These are phyloP conservation scores for Litsea cubeba DNA, from an alignment of 164 flowering plant genomes.

Conservation along the genomic window DNA sequence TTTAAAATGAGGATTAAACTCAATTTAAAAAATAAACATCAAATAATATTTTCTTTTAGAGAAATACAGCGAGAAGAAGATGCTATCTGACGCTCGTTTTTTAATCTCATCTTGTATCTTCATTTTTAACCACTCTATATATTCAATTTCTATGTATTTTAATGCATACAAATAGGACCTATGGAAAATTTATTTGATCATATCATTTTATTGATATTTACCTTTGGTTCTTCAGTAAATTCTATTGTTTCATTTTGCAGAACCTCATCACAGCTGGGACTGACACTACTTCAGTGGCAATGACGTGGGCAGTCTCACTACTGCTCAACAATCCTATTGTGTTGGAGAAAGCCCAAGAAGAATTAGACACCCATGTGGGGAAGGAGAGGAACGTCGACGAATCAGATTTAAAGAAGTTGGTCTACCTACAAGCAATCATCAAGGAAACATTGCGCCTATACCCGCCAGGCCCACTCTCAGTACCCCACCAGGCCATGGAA, in stretches of 20 bases:
- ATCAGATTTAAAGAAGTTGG: neutral
- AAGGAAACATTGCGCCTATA: constrained; percentile 10
- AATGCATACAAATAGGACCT: too few species aligned
- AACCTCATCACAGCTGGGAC: constrained; percentile 7
- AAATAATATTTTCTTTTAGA: too few species aligned
- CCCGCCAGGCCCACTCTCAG: neutral
- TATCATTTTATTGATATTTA: too few species aligned
- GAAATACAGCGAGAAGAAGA: too few species aligned
- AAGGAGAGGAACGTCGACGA: constrained; percentile 7
- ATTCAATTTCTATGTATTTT: too few species aligned
- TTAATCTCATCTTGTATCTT: too few species aligned
- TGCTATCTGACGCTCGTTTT: too few species aligned
- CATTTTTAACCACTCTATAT: too few species aligned
- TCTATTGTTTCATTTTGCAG: neutral
- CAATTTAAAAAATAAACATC: too few species aligned
- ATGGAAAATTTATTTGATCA: too few species aligned
- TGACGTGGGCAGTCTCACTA: constrained; percentile 27
- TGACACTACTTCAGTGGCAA: constrained; percentile 16
- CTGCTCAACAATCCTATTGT: constrained; percentile 22
- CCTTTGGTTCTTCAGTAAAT: too few species aligned
- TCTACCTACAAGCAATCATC: constrained; percentile 12
- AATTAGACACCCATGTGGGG: constrained; percentile 6
- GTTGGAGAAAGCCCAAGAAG: constrained; percentile 1
- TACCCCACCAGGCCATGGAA: constrained; percentile 7
- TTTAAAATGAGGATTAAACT: too few species aligned